Evolutionary conservation across 192 early-diverging fungal genomes (phyloP), one percentile per base, ranked within the genome.

Genomic region (Coemansia sp.): DNA sequence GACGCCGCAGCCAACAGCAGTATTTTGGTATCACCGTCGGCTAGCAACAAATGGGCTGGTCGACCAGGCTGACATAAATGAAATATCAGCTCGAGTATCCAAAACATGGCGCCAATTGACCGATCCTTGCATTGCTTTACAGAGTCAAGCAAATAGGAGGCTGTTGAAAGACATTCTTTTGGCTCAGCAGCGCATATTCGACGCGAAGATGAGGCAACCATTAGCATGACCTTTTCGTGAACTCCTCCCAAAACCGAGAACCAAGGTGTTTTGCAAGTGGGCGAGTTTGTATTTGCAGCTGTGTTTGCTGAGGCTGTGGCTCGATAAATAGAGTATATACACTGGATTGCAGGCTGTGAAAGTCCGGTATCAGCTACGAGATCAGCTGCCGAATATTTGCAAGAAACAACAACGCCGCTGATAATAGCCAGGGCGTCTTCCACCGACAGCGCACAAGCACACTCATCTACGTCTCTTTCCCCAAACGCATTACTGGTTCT

Each of bases 51-150:
- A 5, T 17, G 11, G 28, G 28, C 60, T 28, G 52, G 40, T 7
- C 34, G 36, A 5, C 55, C 56, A 5, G 59, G 49, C 17, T 18
- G 14, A 32, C 71, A 70, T 16, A 73, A 36, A 33, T 73, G 67
- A n/a, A 67, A 79, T 2, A 68, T 18, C 25, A 79, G 51, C 64
- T 70, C 76, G 18, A 79, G 71, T 14, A 67, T 28, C 76, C 76
- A 79, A 56, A 59, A 79, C 2, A 70, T 25, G 2, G 57, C 32
- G 1, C 56, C 22, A 1, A 10, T 20, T 1, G 14, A 32, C n/a
- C 29, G 40, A 5, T 48, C 11, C 48, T 25, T 0, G 5, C 34
- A 28, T 5, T 31, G 12, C 11, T 18, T 40, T 5, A 67, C 22
- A 18, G 48, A 31, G 16, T 63, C 57, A 1, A 68, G 3, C 60